Evolutionary conservation across 257 asterid species (phyloP), one percentile per base, ranked within the genome.

Genomic region (Solanum corneliomulleri): DNA sequence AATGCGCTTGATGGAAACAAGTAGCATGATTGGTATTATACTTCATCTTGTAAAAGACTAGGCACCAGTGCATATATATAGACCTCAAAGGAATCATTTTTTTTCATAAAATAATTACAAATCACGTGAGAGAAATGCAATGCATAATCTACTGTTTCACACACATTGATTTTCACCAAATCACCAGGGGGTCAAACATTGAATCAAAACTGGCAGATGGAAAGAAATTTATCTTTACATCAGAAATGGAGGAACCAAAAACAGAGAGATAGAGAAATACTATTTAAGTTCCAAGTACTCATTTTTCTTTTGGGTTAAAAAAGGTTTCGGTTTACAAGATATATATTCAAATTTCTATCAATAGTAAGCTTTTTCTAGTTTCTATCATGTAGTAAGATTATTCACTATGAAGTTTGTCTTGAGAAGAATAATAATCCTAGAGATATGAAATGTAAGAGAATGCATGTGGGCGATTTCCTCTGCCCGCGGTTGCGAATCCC

Each of bases 11-110:
- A 69, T 3, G 23, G 42, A 69, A 13, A 69, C n/a, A 29, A 29
- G 41, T 29, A 15, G 41, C 23, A 15, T 11, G 6, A 69, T 69
- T 31, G 14, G 35, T 69, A 75, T 49, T 92, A 82, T 12, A 93
- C 98, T 98, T 96, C 97, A 89, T 96, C 98, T 83, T 96, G 98
- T 25, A 96, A 78, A 84, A 96, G 98, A 70, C 99, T 97, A 9
- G 98, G 98, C 41, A 96, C 97, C 47, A 96, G 92, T 60, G 98
- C 99, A 89, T 95, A 96, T 33, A 33, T 33, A 33, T 33, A 33
- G 85, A 95, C 96, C 93, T 96, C 97, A 74, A 93, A 96, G 88
- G 94, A 91, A 86, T 91, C 5, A 3, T 88, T 96, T 96, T 94
- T 88, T 91, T 60, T 80, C 64, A 87, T 58, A 47, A 83, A 58